Percentiles rank a stretch among this genome's conserved stretches.
Evolutionary conservation across 768 basidiomycete genomes (phyloP).

Genomic region (Clitopilus passeckerianus): DNA sequence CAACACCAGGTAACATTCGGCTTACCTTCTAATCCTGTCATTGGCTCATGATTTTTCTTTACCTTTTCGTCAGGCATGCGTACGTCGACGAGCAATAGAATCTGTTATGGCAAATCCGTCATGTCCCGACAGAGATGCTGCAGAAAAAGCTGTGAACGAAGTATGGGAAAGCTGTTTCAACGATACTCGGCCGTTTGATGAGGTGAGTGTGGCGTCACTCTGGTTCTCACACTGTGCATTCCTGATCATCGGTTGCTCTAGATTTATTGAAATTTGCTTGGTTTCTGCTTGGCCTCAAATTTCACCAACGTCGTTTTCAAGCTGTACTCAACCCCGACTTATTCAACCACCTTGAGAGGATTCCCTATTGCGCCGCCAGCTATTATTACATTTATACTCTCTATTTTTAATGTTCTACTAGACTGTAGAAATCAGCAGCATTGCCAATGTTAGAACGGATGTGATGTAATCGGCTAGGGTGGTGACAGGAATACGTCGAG

Average conservation of each 20-base stretch:
- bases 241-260: not conserved
- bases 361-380: not conserved
- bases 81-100: conserved; percentile 78
- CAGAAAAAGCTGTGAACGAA: conserved; percentile 89
- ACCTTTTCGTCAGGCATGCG: conserved; percentile 61
- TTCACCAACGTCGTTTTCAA: not conserved
- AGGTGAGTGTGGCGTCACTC: conserved; percentile 46
- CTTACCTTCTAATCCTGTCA: conserved; percentile 5
- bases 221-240: not conserved
- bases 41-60: conserved; percentile 2
- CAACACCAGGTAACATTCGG: conserved; percentile 76
- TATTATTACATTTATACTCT: not conserved
- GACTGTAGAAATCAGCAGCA: not conserved
- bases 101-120: conserved; percentile 80
- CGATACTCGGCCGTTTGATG: conserved; percentile 96
- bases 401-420: not conserved
- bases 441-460: not conserved
- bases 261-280: conserved; percentile 14
- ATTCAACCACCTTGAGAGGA: not conserved
- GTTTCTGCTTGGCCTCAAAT: not conserved
- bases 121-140: conserved; percentile 71
- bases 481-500: not conserved
- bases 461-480: not conserved
- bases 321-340: not conserved
- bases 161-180: conserved; percentile 96